Base-by-base conservation (phyloP, 225 moss, liverwort and hornwort species). In the Physcomitrellopsis africana region DNA sequence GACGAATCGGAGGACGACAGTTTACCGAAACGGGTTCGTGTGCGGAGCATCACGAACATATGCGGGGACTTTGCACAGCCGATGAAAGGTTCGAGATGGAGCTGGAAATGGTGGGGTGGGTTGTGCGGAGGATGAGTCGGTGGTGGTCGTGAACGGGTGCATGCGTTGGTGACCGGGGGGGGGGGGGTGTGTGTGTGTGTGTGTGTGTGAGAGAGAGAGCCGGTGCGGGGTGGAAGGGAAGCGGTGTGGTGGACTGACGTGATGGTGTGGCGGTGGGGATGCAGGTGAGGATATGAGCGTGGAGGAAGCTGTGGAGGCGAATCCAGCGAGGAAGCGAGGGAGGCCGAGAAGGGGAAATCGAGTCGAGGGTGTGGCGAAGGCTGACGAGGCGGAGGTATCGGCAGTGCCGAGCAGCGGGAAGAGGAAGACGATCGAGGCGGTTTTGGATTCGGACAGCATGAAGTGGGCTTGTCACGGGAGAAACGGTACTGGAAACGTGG, bases 1-100 rank as follows among this genome's bases (percentile, higher is more conserved):
- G 87, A 87, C 71, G 87, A 87, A 70, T 87, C 87, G 17, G 87
- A 87, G 24, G 76, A 76, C 54, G 87, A 87, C 81, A 84, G 84
- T 72, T 84, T 84, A 67, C 87, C 87, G 42, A 87, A 87, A 60
- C 87, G 84, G 46, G 68, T 87, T 24, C 84, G 87, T 59, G 87
- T 87, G 56, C 79, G 87, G 79, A 87, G 87, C 65, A 87, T 87
- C 74, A 84, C 87, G 26, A 79, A 81, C 67, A 84, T 87, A 17
- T 87, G 81, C 47, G 79, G 84, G 59, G 81, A 87, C 43, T 76
- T 73, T 68, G 62, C 76, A 18, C 67, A 81, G 68, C 41, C 81
- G 29, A 81, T 87, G 17, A 84, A 87, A 81, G 87, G 87, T 87
- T 77, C 23, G 32, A 37, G 32, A 2, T 5, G 32, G 3, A 37